Evolutionary conservation across 371 early-diverging fungal genomes (phyloP).

Genomic region (Nematocida ironsii): DNA sequence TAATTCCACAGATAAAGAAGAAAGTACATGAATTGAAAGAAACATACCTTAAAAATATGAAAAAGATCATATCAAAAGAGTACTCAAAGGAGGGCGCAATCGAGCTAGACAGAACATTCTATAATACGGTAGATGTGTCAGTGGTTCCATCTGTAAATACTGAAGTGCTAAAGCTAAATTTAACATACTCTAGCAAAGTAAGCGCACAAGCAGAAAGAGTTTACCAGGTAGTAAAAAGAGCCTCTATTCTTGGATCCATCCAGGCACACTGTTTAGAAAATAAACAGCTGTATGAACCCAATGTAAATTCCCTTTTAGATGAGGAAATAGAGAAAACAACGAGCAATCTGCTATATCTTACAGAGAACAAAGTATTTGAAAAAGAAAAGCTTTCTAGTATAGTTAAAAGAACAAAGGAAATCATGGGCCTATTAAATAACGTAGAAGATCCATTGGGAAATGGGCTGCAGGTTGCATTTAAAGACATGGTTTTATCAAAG

Average conservation of each 20-base stretch:
- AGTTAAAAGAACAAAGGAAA: conserved; percentile 49
- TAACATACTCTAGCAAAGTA: conserved; percentile 7
- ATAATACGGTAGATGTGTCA: conserved; percentile 21
- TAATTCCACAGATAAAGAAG: conserved; percentile 18
- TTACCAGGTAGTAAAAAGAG: conserved; percentile 19
- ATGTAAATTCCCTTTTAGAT: conserved; percentile 26
- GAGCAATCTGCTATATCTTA: conserved; percentile 30
- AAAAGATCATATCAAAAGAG: conserved; percentile 49
- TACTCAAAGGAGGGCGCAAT: conserved; percentile 47
- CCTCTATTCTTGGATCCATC: conserved; percentile 48
- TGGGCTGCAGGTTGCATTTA: conserved; percentile 45
- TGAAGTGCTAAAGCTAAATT: conserved; percentile 38
- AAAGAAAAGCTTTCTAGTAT: conserved; percentile 44
- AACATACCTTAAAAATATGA: conserved; percentile 12
- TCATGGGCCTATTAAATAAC: conserved; percentile 25
- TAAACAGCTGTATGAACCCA: conserved; percentile 1
- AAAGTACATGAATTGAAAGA: neutral
- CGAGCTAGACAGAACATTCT: conserved; percentile 46
- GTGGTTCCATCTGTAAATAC: conserved; percentile 42
- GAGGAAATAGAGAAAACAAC: conserved; percentile 61
- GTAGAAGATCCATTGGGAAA: conserved; percentile 40
- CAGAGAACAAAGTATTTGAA: conserved; percentile 52
- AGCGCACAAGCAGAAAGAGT: neutral
- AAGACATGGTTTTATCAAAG: conserved; percentile 47
- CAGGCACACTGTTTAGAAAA: conserved; percentile 40